Conservation (phyloP, 495 filamentous ascomycete genomes). For the Podospora conica region DNA sequence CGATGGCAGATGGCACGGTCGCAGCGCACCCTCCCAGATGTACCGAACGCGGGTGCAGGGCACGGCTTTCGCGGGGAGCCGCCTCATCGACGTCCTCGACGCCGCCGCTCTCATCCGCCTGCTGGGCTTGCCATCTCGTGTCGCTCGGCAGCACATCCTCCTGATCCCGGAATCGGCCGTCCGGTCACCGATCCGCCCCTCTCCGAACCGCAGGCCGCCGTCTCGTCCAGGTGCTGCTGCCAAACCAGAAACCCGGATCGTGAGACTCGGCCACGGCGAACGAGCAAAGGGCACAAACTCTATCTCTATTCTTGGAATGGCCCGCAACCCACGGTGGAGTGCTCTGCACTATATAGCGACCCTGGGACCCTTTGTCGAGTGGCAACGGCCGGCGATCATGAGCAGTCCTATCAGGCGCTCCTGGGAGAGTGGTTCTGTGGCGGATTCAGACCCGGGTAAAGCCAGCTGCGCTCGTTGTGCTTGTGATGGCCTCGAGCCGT, state of each 20-base stretch:
- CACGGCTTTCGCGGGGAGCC: not conserved
- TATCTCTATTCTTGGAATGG: constrained; percentile 10
- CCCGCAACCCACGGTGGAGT: not conserved
- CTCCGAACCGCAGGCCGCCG: not conserved
- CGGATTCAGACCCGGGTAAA: constrained; percentile 5
- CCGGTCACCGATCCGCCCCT: not conserved
- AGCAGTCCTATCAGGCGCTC: not conserved
- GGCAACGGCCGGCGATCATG: constrained; percentile 3
- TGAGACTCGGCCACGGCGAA: not conserved
- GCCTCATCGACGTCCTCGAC: not conserved
- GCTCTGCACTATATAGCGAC: not conserved
- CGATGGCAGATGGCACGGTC: not conserved
- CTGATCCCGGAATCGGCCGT: not conserved
- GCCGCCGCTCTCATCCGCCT: not conserved
- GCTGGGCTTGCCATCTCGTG: not conserved
- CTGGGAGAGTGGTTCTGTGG: not conserved
- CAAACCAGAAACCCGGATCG: constrained; percentile 9
- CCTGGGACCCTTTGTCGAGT: not conserved
- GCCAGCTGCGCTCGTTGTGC: not conserved
- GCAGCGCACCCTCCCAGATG: not conserved
- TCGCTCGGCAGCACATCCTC: not conserved
- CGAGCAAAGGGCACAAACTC: constrained; percentile 3
- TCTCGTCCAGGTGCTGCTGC: not conserved
- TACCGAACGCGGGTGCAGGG: not conserved
- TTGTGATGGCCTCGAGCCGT: not conserved